Percentiles rank a stretch among this genome's conserved stretches.
Conservation (phyloP, 352 stramenopile genomes). For the Globisporangium canariense region DNA sequence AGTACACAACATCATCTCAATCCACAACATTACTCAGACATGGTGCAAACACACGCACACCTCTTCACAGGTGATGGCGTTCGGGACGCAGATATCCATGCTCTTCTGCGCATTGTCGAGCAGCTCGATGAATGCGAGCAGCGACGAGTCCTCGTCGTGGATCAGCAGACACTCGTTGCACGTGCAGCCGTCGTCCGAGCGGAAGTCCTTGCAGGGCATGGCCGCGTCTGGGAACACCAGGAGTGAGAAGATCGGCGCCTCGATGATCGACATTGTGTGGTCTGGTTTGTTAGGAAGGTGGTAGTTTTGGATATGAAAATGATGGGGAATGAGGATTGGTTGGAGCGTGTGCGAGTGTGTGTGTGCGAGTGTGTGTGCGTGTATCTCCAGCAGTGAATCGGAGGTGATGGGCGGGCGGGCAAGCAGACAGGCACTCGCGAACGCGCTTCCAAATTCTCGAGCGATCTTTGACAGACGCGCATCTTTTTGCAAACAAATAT, state of each 20-base stretch:
- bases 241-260: not conserved
- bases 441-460: too few relatives aligned
- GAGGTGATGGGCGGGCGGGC: too few relatives aligned
- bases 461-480: too few relatives aligned
- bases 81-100: not conserved
- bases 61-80: constrained; percentile 6
- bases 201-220: not conserved
- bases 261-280: not conserved
- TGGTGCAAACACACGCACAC: not conserved
- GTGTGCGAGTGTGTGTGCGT: too few relatives aligned
- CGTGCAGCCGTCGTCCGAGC: not conserved
- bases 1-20: not conserved
- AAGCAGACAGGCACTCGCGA: too few relatives aligned
- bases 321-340: too few relatives aligned
- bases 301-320: too few relatives aligned
- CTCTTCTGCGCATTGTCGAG: not conserved
- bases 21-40: not conserved
- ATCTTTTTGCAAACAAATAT: too few relatives aligned
- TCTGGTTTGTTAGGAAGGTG: too few relatives aligned
- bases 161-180: not conserved
- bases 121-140: not conserved
- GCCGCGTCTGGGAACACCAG: constrained; percentile 1
- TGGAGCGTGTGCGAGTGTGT: too few relatives aligned
- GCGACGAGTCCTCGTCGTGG: constrained; percentile 3
- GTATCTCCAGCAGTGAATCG: too few relatives aligned